These are phyloP conservation scores for Elsinoe fawcettii DNA, from an alignment of 2,329 filamentous ascomycete genomes.

Conservation along the genomic window DNA sequence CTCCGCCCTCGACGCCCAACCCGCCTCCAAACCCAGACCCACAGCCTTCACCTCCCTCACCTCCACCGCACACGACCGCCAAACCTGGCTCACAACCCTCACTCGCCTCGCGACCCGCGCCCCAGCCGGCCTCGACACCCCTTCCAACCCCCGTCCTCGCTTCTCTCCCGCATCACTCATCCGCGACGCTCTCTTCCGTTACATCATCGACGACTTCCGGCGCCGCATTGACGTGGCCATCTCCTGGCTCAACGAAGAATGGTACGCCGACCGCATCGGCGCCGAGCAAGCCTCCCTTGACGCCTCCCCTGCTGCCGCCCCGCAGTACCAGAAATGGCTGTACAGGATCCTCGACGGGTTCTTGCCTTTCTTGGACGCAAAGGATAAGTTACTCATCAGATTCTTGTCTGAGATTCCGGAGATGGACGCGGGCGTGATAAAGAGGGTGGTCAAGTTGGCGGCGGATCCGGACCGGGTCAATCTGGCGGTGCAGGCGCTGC, in stretches of 20 bases:
- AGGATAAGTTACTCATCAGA: constrained; percentile 72
- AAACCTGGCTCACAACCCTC: constrained; percentile 85
- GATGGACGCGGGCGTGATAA: constrained; percentile 62
- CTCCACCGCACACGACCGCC: constrained; percentile 66
- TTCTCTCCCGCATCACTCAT: constrained; percentile 59
- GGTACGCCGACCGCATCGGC: constrained; percentile 78
- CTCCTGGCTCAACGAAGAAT: constrained; percentile 93
- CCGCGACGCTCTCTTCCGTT: constrained; percentile 71
- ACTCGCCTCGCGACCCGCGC: constrained; percentile 77
- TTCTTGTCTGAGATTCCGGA: constrained; percentile 88
- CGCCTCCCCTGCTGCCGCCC: background rate
- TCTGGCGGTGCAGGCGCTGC: constrained; percentile 50
- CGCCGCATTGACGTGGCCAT: constrained; percentile 83
- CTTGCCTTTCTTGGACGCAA: constrained; percentile 79
- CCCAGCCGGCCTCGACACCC: constrained; percentile 59
- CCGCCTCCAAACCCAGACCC: constrained; percentile 44
- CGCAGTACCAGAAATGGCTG: constrained; percentile 71
- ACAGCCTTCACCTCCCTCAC: constrained; percentile 76
- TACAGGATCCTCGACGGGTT: constrained; percentile 81
- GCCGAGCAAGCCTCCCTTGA: constrained; percentile 30
- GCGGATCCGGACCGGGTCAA: constrained; percentile 56
- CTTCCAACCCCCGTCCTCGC: background rate
- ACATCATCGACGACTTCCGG: constrained; percentile 87
- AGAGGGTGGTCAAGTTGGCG: constrained; percentile 58
- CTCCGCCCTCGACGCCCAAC: constrained; percentile 60